Evolutionary conservation across 1,139 yeast species (phyloP).

Genomic region (Pichia sp.): DNA sequence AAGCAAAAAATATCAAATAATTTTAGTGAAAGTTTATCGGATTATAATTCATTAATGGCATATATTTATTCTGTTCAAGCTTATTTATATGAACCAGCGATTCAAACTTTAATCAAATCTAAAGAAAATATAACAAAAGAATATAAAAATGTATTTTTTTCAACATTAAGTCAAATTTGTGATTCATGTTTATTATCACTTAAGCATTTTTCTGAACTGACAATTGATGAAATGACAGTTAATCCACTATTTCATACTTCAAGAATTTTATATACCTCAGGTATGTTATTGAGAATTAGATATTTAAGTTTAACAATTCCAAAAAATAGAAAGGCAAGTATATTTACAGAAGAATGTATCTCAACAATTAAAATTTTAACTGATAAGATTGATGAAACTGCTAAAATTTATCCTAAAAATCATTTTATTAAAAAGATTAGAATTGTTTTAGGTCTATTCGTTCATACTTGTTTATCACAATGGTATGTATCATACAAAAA

Average conservation of each 20-base stretch:
- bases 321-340: conserved; percentile 38
- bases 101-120: conserved; percentile 17
- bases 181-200: conserved; percentile 50
- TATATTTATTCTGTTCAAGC: conserved; percentile 67
- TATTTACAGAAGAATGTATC: conserved; percentile 47
- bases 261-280: conserved; percentile 62
- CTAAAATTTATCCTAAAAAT: conserved; percentile 40
- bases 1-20: conserved; percentile 30
- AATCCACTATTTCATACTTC: conserved; percentile 61
- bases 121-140: conserved; percentile 19
- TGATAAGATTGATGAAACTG: conserved; percentile 35
- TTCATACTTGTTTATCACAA: conserved; percentile 56
- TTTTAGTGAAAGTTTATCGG: conserved; percentile 27
- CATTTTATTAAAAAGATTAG: conserved; percentile 47
- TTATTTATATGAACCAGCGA: conserved; percentile 56
- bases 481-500: conserved; percentile 24
- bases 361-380: conserved; percentile 39
- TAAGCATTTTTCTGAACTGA: conserved; percentile 41
- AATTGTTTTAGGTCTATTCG: conserved; percentile 49
- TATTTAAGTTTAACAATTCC: conserved; percentile 52
- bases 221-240: conserved; percentile 41
- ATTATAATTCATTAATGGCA: conserved; percentile 39
- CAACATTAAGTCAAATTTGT: conserved; percentile 46
- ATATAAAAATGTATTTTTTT: conserved; percentile 29
- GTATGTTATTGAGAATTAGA: conserved; percentile 56